Base-by-base conservation (phyloP, 106 monocot species). In the Allium cepa region DNA sequence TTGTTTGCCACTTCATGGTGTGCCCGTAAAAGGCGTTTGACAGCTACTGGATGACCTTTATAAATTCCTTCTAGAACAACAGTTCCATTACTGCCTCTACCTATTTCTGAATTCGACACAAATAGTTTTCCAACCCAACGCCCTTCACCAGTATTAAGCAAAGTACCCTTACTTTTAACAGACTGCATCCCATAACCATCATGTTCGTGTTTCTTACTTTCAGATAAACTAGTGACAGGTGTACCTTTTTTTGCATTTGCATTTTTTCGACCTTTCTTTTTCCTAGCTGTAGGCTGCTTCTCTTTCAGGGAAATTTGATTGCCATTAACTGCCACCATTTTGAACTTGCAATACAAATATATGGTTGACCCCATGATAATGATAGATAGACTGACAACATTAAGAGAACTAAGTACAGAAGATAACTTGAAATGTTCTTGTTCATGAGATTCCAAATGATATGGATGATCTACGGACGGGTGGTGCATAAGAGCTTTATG, bases 41-140 rank as follows among this genome's bases (percentile, higher is more conserved):
- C 87, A 57, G 97, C 97, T 76, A 99, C 97, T 14, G 68, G 73
- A 67, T 92, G 89, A 53, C 97, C 79, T 62, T 80, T 82, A 79
- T 87, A 87, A 70, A 75, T 49, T 46, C 97, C 97, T 78, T 99
- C 92, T 63, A 99, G 66, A 26, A 99, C 87, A 65, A 99, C 81
- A 15, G 97, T 99, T 10, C 97, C 97, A 81, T 99, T 99, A 77
- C 97, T 99, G 45, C 97, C 97, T 50, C 81, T 87, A 26, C 89
- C 97, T 69, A 99, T 99, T 85, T 90, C 92, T 60, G 58, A 73
- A 79, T 87, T 90, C 61, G 80, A 81, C 55, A 99, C 72, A 78
- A 87, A 78, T 27, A 99, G 86, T 68, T 80, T 92, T 27, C 92
- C 92, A 71, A 99, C 71, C 71, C 73, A 71, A 53, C 81, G 75